A percentile compares a stretch with the other conserved stretches of the same genome.
Conservation (phyloP, 2,329 filamentous ascomycete species). For the Colletotrichum orchidophilum region DNA sequence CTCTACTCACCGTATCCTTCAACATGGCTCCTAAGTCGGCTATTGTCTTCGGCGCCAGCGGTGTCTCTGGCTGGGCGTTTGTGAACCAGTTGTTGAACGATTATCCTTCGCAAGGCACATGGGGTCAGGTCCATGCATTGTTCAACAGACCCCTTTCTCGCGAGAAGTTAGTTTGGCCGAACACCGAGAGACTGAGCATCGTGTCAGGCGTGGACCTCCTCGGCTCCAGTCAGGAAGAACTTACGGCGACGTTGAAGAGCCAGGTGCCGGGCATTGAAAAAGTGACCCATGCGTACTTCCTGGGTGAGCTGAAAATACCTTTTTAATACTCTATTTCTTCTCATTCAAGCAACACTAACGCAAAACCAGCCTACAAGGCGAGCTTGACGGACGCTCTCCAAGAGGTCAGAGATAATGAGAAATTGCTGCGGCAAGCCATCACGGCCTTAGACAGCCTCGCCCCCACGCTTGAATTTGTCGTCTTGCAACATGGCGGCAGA, state of each 20-base stretch:
- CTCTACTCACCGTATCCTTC: too few relatives aligned
- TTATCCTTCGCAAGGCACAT: constrained; percentile 34
- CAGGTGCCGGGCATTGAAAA: constrained; percentile 46
- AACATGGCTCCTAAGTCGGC: constrained; percentile 32
- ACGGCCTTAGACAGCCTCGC: constrained; percentile 45
- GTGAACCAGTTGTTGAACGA: constrained; percentile 35
- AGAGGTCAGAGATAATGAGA: constrained; percentile 48
- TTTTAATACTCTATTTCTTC: background rate
- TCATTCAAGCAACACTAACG: background rate
- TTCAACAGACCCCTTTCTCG: constrained; percentile 39
- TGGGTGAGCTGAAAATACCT: constrained; percentile 39
- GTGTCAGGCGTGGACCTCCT: constrained; percentile 54
- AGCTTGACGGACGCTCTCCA: constrained; percentile 43
- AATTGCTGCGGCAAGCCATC: constrained; percentile 49
- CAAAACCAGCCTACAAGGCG: constrained; percentile 50
- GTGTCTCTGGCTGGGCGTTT: constrained; percentile 36
- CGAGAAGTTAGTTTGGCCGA: constrained; percentile 47
- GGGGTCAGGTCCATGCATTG: constrained; percentile 35
- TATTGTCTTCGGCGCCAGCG: constrained; percentile 34
- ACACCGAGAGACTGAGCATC: constrained; percentile 48
- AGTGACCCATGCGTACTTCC: constrained; percentile 55
- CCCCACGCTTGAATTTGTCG: constrained; percentile 46
- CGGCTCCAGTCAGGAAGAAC: constrained; percentile 46
- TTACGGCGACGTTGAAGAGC: constrained; percentile 45
- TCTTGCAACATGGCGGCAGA: constrained; percentile 48